Conservation (phyloP, 768 basidiomycete genomes). For the Pleurotus platypus region DNA sequence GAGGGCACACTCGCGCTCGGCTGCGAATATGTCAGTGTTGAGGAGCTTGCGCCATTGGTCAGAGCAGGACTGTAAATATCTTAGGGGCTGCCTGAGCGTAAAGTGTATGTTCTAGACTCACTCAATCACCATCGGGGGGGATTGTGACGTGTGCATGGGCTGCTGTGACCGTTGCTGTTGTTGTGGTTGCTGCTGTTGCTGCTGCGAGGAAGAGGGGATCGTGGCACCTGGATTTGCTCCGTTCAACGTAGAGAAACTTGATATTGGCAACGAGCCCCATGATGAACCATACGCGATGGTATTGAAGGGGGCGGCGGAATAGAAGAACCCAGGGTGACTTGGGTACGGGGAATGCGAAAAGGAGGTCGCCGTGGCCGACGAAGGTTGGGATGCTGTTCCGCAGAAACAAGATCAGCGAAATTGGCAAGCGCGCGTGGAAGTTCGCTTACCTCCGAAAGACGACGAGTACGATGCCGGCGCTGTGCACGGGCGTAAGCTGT, state of each 20-base stretch:
- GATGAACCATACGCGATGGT: constrained; percentile 51
- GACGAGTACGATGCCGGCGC: constrained; percentile 1
- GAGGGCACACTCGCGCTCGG: constrained; percentile 10
- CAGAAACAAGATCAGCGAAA: background rate
- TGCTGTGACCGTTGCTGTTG: constrained; percentile 19
- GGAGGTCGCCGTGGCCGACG: constrained; percentile 36
- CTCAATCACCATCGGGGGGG: constrained; percentile 65
- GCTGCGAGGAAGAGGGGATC: constrained; percentile 21
- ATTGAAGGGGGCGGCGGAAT: constrained; percentile 38
- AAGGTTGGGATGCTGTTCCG: constrained; percentile 30
- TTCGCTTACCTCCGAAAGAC: constrained; percentile 3
- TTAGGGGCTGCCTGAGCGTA: constrained; percentile 11
- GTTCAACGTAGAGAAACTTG: constrained; percentile 74
- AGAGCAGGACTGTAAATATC: constrained; percentile 50
- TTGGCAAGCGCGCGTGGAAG: background rate
- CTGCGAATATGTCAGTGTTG: constrained; percentile 41
- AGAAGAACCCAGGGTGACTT: constrained; percentile 36
- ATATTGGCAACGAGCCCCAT: constrained; percentile 58
- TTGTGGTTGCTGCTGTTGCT: constrained; percentile 18
- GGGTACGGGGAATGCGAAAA: constrained; percentile 38
- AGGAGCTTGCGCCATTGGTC: constrained; percentile 46
- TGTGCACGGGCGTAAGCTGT: background rate
- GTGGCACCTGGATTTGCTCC: constrained; percentile 59
- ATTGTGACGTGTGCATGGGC: constrained; percentile 21
- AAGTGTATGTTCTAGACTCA: constrained; percentile 32